These are phyloP conservation scores for Chlorociboria aeruginascens DNA, from an alignment of 495 filamentous ascomycete species.

Conservation along the genomic window DNA sequence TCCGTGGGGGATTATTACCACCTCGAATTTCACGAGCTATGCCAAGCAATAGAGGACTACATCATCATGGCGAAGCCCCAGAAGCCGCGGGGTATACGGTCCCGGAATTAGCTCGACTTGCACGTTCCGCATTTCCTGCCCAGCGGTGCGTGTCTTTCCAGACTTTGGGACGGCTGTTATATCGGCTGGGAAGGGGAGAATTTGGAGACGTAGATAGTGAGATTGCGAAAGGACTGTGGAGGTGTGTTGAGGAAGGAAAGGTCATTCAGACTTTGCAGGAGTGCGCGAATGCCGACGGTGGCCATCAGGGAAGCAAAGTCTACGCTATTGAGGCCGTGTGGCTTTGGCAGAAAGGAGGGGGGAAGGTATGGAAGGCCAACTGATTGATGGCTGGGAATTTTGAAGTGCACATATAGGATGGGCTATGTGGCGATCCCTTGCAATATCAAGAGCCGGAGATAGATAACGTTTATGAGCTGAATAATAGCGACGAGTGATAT, in stretches of 20 bases:
- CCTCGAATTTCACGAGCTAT: slow-evolving; percentile 61
- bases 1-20: slow-evolving; percentile 63
- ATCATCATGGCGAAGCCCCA: slow-evolving; percentile 89
- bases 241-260: slow-evolving; percentile 60
- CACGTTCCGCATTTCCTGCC: slow-evolving; percentile 67
- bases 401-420: neutral
- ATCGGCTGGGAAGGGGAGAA: slow-evolving; percentile 66
- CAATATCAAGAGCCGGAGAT: too few relatives aligned
- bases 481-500: too few relatives aligned
- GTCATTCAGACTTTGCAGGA: slow-evolving; percentile 61
- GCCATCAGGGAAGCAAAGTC: slow-evolving; percentile 49
- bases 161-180: slow-evolving; percentile 75
- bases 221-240: slow-evolving; percentile 54
- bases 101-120: slow-evolving; percentile 71
- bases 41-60: slow-evolving; percentile 64
- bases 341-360: slow-evolving; percentile 77
- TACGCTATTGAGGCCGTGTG: slow-evolving; percentile 88
- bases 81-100: slow-evolving; percentile 92
- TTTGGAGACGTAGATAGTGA: slow-evolving; percentile 54
- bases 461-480: too few relatives aligned
- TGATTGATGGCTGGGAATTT: neutral
- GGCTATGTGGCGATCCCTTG: neutral
- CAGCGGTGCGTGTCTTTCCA: slow-evolving; percentile 91
- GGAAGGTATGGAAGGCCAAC: slow-evolving; percentile 21
- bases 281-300: slow-evolving; percentile 42